Conservation (phyloP, 2,329 filamentous ascomycete genomes). For the Fusarium cyanostomum region DNA sequence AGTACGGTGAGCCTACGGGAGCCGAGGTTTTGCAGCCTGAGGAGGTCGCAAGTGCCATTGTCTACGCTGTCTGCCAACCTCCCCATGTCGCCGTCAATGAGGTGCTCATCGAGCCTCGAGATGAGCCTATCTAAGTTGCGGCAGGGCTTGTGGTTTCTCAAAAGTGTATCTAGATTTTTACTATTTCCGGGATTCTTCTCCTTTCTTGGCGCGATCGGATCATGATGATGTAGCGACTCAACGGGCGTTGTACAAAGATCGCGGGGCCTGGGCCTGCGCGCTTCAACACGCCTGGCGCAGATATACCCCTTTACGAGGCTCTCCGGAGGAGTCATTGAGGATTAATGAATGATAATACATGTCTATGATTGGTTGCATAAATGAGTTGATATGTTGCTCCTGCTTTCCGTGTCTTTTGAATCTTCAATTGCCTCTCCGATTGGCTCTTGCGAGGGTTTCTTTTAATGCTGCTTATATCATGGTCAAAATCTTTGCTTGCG, state of each 20-base stretch:
- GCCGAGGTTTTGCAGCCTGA: constrained; percentile 78
- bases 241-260: constrained; percentile 27
- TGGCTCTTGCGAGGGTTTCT: background rate
- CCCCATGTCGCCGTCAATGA: constrained; percentile 82
- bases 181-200: constrained; percentile 11
- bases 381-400: constrained; percentile 1
- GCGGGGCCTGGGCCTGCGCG: constrained; percentile 20
- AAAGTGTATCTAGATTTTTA: constrained; percentile 29
- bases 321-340: background rate
- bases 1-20: constrained; percentile 78
- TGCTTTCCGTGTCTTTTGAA: too few relatives aligned
- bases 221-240: constrained; percentile 39
- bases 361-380: constrained; percentile 8
- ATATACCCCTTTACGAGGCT: constrained; percentile 13
- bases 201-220: constrained; percentile 23
- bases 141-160: constrained; percentile 1
- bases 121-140: constrained; percentile 71
- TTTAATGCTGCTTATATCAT: too few relatives aligned
- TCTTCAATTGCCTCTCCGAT: background rate
- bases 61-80: constrained; percentile 79
- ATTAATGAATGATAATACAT: constrained; percentile 5
- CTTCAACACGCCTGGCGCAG: constrained; percentile 35
- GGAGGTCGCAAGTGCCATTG: constrained; percentile 77
- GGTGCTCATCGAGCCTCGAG: constrained; percentile 79
- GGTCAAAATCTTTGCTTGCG: background rate